These are phyloP conservation scores for Tricholoma saponaceum DNA, from an alignment of 768 basidiomycete genomes.

Conservation along the genomic window DNA sequence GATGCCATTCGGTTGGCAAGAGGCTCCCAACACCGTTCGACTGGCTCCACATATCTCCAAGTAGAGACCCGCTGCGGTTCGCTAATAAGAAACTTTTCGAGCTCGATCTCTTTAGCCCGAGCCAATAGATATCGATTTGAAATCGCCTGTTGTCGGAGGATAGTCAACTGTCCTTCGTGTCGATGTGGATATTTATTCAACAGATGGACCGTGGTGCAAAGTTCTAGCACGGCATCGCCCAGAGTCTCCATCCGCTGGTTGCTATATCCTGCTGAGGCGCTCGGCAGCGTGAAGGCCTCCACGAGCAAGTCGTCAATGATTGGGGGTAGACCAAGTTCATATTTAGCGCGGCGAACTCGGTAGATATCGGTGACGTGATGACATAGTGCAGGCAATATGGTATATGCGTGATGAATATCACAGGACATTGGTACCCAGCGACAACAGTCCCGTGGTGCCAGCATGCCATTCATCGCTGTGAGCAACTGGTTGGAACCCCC, in stretches of 20 bases:
- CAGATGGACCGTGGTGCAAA: constrained; percentile 71
- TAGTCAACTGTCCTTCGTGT: constrained; percentile 80
- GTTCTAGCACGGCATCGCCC: constrained; percentile 79
- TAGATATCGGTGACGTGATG: constrained; percentile 64
- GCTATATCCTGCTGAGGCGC: constrained; percentile 56
- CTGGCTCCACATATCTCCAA: constrained; percentile 55
- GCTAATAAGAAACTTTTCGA: constrained; percentile 61
- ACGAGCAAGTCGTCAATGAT: constrained; percentile 55
- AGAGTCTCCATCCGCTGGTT: constrained; percentile 88
- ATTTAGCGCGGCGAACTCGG: constrained; percentile 48
- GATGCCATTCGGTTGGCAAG: constrained; percentile 25
- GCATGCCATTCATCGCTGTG: constrained; percentile 19
- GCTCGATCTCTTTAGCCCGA: constrained; percentile 58
- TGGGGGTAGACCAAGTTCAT: constrained; percentile 56
- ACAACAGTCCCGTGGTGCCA: constrained; percentile 45
- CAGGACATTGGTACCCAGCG: constrained; percentile 51
- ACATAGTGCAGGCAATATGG: constrained; percentile 61
- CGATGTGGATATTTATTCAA: constrained; percentile 72
- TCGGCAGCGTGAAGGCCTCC: constrained; percentile 76
- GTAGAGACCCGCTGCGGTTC: constrained; percentile 48
- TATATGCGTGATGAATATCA: constrained; percentile 46
- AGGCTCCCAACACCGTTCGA: constrained; percentile 26
- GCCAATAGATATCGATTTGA: constrained; percentile 68
- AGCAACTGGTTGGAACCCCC: constrained; percentile 9
- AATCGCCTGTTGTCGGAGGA: constrained; percentile 58